phyloP scores from a whole-genome alignment of 1,139 yeast genomes.

The Diutina mesorugosa region DNA sequence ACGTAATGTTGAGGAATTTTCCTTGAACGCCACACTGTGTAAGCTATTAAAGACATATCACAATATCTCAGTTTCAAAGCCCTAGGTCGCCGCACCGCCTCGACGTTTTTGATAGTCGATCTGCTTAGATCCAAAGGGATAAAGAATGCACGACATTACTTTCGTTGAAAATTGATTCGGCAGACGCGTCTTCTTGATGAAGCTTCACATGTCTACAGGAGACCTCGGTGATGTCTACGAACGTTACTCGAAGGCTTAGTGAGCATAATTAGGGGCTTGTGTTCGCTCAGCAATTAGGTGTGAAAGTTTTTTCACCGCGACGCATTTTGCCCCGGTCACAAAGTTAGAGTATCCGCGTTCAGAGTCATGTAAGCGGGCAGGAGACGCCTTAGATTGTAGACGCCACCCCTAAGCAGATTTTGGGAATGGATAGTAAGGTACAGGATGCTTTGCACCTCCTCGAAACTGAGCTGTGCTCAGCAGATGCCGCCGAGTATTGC shows the following conservation, averaged over 20 bases:
- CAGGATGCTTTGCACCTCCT: neutral
- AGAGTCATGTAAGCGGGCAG: neutral
- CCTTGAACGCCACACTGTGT: neutral
- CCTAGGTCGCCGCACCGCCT: neutral
- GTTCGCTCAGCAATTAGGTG: neutral
- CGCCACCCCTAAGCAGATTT: neutral
- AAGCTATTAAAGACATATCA: neutral
- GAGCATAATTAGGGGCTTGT: neutral
- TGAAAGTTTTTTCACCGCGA: neutral
- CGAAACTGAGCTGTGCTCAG: neutral
- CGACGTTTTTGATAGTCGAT: neutral
- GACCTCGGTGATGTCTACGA: neutral
- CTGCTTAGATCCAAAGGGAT: neutral
- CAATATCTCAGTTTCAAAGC: neutral
- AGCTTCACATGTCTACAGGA: no score
- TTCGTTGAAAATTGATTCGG: neutral
- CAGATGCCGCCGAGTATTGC: neutral
- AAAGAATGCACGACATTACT: neutral
- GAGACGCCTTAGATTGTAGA: neutral
- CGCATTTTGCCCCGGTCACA: neutral
- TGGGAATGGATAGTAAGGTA: neutral
- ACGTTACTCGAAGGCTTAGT: neutral
- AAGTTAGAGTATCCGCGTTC: neutral
- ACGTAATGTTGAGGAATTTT: neutral
- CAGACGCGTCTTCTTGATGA: neutral